phyloP scores from a whole-genome alignment of 164 flowering plant genomes.

The Sextonia rubra region DNA sequence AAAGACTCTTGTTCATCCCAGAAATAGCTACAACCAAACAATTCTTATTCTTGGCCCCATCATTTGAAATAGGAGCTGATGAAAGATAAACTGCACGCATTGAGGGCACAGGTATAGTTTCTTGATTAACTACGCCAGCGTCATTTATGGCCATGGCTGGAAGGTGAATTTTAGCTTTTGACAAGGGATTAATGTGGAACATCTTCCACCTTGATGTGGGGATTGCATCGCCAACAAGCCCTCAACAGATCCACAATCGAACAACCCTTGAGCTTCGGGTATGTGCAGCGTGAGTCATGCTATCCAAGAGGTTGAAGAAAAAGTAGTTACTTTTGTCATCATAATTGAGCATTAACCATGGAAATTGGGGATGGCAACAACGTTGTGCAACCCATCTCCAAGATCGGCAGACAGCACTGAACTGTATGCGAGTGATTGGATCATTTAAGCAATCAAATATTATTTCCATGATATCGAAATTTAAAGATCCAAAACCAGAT shows the following conservation, averaged over 20 bases:
- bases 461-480: too few species aligned
- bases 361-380: neutral
- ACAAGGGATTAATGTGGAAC: neutral
- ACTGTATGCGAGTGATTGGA: neutral
- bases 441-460: neutral
- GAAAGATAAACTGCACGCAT: neutral
- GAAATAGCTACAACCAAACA: neutral
- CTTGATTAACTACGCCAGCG: too few species aligned
- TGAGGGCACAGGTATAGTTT: too few species aligned
- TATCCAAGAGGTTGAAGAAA: neutral
- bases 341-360: neutral
- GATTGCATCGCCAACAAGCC: neutral
- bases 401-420: neutral
- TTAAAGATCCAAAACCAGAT: too few species aligned
- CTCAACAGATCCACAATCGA: neutral
- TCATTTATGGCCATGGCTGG: too few species aligned
- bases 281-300: neutral
- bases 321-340: accelerated
- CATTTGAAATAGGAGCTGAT: neutral
- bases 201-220: too few species aligned
- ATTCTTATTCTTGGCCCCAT: neutral
- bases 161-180: neutral
- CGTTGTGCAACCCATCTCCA: neutral
- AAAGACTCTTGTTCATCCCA: neutral
- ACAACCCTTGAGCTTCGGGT: neutral